phyloP scores from a whole-genome alignment of 768 basidiomycete genomes.

The Rhizopogon roseolus region DNA sequence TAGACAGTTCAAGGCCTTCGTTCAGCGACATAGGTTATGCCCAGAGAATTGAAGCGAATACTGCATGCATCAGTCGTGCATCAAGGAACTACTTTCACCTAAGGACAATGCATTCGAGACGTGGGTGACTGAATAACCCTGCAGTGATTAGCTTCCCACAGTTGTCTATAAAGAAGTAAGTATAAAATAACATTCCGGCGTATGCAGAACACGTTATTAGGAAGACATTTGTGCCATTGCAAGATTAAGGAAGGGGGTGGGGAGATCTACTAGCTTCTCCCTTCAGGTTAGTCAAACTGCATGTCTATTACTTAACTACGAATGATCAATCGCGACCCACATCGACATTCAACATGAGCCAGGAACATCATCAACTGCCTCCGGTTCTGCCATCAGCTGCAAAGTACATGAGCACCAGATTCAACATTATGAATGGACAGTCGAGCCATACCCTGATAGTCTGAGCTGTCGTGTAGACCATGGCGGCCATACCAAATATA shows the following conservation, averaged over 20 bases:
- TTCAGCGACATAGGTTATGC: neutral
- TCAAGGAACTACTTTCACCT: neutral
- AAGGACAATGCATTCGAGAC: neutral
- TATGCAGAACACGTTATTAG: neutral
- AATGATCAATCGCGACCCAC: neutral
- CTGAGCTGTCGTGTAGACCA: slow-evolving; percentile 76
- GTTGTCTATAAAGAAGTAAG: neutral
- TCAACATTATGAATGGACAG: neutral
- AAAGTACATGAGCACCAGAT: slow-evolving; percentile 6
- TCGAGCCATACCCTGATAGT: slow-evolving; percentile 56
- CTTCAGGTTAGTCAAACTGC: neutral
- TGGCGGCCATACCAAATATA: slow-evolving; percentile 67
- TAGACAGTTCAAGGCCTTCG: neutral
- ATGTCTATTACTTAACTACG: neutral
- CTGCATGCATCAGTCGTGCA: neutral
- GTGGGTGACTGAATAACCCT: neutral
- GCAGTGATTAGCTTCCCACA: neutral
- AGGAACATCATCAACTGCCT: slow-evolving; percentile 33
- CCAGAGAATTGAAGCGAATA: neutral
- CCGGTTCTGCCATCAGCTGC: slow-evolving; percentile 60
- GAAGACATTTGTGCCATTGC: neutral
- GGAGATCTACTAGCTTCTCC: neutral
- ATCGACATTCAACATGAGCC: slow-evolving; percentile 21
- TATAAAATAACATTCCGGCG: neutral
- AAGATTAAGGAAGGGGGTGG: neutral